These are phyloP conservation scores for Diplodia corticola DNA, from an alignment of 2,329 filamentous ascomycete species.

Conservation along the genomic window DNA sequence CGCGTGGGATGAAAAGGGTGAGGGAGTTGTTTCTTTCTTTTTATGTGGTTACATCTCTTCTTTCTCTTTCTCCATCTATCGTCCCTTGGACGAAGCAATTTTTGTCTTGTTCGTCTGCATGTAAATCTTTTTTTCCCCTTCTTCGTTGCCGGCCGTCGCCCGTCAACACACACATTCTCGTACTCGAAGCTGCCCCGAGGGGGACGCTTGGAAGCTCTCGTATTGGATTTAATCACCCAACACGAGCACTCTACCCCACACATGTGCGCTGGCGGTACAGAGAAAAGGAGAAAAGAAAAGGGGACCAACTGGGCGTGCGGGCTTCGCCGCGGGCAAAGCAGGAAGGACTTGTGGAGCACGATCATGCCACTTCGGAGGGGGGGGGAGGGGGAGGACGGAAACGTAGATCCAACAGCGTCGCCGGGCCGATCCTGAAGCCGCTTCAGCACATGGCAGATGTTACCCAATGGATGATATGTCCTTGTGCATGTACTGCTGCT, in stretches of 20 bases:
- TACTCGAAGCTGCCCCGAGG: neutral
- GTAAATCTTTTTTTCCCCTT: neutral
- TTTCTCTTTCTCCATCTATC: neutral
- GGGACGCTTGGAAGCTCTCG: neutral
- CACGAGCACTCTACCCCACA: neutral
- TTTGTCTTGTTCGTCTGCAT: neutral
- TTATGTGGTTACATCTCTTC: neutral
- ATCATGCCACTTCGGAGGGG: neutral
- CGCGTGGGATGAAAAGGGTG: neutral
- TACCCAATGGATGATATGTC: neutral
- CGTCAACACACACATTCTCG: neutral
- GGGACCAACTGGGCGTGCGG: neutral
- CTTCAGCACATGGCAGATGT: neutral
- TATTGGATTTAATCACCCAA: neutral
- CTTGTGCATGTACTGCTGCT: neutral
- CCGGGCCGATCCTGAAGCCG: neutral
- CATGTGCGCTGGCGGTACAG: neutral
- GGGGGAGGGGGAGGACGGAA: neutral
- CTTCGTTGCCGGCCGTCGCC: neutral
- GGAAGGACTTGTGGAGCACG: neutral
- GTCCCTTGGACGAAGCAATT: neutral
- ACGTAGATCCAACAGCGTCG: neutral
- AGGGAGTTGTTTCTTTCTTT: no score
- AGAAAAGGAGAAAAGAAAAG: neutral
- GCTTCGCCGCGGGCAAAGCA: neutral